Evolutionary conservation across 2,329 filamentous ascomycete genomes (phyloP), one percentile per base, ranked within the genome.

Genomic region (Pseudogymnoascus sp.): DNA sequence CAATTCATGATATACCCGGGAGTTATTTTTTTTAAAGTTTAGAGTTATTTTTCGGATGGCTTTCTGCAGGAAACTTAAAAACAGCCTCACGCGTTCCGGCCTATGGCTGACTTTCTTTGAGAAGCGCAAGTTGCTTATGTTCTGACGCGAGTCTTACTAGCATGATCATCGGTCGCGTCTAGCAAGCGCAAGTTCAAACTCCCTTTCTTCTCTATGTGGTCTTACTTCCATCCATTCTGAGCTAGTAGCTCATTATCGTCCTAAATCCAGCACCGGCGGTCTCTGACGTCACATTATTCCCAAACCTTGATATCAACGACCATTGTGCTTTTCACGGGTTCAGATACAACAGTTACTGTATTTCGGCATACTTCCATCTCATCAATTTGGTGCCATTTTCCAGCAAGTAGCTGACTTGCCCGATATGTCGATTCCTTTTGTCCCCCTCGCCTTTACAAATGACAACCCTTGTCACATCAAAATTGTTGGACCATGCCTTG

Each of bases 391-490:
- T 50, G 16, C 8, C 22, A 33, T 31, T 50, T 31, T 53, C 43
- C 84, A 70, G 76, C 84, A 7, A 76, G 84, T 28, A 81, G 82
- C 46, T 53, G 46, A 1, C 82, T 26, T 26, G 22, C 35, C 3
- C 35, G 33, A 6, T 35, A 38, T 60, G 33, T 10, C 10, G 33
- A 60, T 60, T 38, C 56, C 56, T n/a, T 60, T 41, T 26, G 28
- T 56, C 4, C 35, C 59, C 19, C 14, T 60, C 35, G 59, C 35
- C 33, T 38, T 40, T 31, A 60, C 59, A 24, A 31, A 60, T 60
- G 59, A 41, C 82, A 38, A 84, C 81, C 1, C 69, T 84, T 46
- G 81, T 81, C 69, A 76, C 67, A 28, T 61, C 22, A 61, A 53
- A 33, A 33, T 43, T 11, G 38, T 61, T 68, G 71, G n/a, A n/a